phyloP scores from a whole-genome alignment of 169 alveolate genomes.

The Plasmodium cynomolgi region DNA sequence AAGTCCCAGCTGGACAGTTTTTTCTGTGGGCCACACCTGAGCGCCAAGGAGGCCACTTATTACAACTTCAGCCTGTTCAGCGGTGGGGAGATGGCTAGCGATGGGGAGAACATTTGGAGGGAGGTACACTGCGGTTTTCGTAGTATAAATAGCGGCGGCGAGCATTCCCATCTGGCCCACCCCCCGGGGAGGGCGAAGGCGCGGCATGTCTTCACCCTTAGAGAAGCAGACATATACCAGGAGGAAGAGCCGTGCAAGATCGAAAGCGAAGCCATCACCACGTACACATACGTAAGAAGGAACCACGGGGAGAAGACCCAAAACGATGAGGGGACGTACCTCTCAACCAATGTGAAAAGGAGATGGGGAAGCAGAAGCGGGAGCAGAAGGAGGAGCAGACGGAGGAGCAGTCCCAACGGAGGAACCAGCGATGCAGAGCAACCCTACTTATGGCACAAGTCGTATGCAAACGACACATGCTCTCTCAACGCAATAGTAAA shows the following conservation, averaged over 20 bases:
- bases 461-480: slow-evolving; percentile 24
- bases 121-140: too few relatives aligned
- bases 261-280: background rate
- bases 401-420: background rate
- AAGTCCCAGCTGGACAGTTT: background rate
- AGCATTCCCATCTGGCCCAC: background rate
- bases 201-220: background rate
- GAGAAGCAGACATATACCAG: slow-evolving; percentile 8
- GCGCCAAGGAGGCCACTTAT: background rate
- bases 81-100: background rate
- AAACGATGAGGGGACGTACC: background rate
- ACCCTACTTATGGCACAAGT: slow-evolving; percentile 28
- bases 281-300: background rate
- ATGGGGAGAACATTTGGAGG: background rate
- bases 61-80: background rate
- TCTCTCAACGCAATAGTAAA: slow-evolving; percentile 12
- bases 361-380: background rate
- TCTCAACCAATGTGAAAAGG: background rate
- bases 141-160: background rate
- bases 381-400: too few relatives aligned
- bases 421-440: background rate
- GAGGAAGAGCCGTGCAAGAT: background rate
- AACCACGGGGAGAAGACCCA: background rate
- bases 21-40: background rate
- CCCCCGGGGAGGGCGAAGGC: background rate